A percentile compares a stretch with the other conserved stretches of the same genome.
Evolutionary conservation across 106 monocot genomes (phyloP).

Genomic region (Dendrobium catenatum): DNA sequence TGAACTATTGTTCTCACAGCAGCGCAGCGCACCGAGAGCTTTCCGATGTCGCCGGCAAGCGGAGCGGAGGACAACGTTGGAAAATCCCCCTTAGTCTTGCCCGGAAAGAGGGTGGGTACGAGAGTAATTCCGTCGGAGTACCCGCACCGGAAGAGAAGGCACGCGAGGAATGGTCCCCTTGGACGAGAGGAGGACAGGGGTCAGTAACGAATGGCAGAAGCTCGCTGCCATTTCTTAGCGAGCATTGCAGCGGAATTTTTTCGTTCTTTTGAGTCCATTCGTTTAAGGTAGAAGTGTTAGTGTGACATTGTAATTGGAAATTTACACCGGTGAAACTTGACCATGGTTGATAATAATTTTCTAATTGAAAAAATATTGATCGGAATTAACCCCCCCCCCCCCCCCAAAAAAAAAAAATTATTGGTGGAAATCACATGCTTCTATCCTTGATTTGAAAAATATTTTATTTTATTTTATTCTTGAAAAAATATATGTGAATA

Average conservation of each 20-base stretch:
- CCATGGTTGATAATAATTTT: no score
- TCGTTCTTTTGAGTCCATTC: not conserved
- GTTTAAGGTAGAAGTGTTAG: not conserved
- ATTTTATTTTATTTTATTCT: no score
- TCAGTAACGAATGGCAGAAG: not conserved
- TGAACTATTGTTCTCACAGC: constrained; percentile 36
- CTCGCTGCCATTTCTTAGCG: constrained; percentile 20
- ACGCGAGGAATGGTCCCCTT: not conserved
- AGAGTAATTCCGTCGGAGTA: not conserved
- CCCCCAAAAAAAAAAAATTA: no score
- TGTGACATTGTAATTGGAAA: not conserved
- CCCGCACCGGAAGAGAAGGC: not conserved
- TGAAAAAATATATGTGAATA: no score
- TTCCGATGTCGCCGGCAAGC: not conserved
- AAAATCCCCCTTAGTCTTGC: not conserved
- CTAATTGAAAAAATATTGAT: no score
- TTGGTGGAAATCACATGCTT: no score
- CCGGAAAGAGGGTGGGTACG: not conserved
- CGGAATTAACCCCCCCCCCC: no score
- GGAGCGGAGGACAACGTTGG: not conserved
- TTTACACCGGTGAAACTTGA: no score
- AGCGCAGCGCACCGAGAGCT: constrained; percentile 31
- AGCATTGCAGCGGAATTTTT: not conserved
- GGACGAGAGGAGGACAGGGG: not conserved
- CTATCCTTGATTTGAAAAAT: no score